These are phyloP conservation scores for Stipa capillata DNA, from an alignment of 176 grass and related monocot genomes.

Conservation along the genomic window DNA sequence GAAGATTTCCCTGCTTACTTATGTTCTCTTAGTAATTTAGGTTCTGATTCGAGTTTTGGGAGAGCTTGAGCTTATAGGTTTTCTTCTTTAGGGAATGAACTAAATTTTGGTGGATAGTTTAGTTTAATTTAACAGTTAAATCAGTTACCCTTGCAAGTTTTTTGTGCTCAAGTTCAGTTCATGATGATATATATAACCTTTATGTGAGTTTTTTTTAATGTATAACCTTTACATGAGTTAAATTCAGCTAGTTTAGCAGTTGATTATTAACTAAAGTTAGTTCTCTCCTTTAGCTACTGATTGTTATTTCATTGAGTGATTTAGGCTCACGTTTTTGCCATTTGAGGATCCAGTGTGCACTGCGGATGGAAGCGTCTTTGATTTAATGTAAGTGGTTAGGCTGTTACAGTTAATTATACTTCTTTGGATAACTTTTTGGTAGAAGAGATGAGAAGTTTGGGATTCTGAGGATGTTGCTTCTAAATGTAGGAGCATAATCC, in stretches of 20 bases:
- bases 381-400: constrained; percentile 63
- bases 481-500: constrained; percentile 76
- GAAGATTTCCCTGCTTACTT: neutral
- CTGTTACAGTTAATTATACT: neutral
- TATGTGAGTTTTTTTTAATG: no score
- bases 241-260: neutral
- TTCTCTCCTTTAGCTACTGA: neutral
- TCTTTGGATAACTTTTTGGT: neutral
- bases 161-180: constrained; percentile 2
- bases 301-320: constrained; percentile 15
- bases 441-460: neutral
- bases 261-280: neutral
- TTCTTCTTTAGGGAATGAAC: neutral
- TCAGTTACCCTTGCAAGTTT: neutral
- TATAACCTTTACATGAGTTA: neutral
- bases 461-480: constrained; percentile 4
- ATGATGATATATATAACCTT: neutral
- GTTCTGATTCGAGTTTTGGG: neutral
- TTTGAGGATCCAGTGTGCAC: constrained; percentile 94
- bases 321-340: constrained; percentile 77
- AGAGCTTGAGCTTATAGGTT: constrained; percentile 21
- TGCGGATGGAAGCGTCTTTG: constrained; percentile 76
- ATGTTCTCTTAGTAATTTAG: neutral
- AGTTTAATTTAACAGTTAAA: neutral
- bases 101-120: neutral